A percentile compares a stretch with the other conserved stretches of the same genome.
phyloP scores from a whole-genome alignment of 352 stramenopile species.

The Pythium dissimile region DNA sequence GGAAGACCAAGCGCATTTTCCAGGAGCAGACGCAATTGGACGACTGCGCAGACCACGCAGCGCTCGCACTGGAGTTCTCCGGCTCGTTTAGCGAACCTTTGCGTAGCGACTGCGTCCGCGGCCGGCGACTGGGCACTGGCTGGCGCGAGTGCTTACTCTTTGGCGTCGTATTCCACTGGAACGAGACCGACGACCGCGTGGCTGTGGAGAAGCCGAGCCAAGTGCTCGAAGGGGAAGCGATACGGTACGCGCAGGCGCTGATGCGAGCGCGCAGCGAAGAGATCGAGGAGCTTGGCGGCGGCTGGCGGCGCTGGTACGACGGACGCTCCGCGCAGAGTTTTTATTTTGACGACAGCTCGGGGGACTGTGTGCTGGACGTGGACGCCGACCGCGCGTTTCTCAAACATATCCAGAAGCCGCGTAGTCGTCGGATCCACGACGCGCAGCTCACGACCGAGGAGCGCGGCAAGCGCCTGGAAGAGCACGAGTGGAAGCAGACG shows the following conservation, averaged over 20 bases:
- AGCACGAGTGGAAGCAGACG: constrained; percentile 62
- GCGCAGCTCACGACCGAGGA: constrained; percentile 22
- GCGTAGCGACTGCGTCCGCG: constrained; percentile 39
- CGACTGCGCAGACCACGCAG: constrained; percentile 44
- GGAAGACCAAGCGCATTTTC: constrained; percentile 60
- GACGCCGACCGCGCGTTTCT: constrained; percentile 38
- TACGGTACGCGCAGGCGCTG: constrained; percentile 49
- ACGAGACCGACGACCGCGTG: constrained; percentile 29
- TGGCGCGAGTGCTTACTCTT: constrained; percentile 59
- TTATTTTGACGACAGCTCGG: constrained; percentile 60
- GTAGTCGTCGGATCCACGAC: constrained; percentile 16
- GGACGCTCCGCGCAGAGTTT: constrained; percentile 48
- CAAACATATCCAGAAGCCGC: constrained; percentile 20
- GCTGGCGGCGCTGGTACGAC: constrained; percentile 66
- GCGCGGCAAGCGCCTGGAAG: constrained; percentile 33
- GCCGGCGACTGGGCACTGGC: constrained; percentile 27
- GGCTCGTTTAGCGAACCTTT: constrained; percentile 24
- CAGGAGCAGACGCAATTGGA: constrained; percentile 38
- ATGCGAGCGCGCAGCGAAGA: constrained; percentile 55
- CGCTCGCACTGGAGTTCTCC: constrained; percentile 46
- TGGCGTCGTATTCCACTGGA: constrained; percentile 52
- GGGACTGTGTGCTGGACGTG: constrained; percentile 63
- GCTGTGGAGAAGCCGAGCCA: constrained; percentile 51
- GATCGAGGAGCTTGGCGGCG: constrained; percentile 41
- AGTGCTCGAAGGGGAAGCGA: constrained; percentile 44